Conservation (phyloP, 179 eudicot genomes). For the Dionaea muscipula region DNA sequence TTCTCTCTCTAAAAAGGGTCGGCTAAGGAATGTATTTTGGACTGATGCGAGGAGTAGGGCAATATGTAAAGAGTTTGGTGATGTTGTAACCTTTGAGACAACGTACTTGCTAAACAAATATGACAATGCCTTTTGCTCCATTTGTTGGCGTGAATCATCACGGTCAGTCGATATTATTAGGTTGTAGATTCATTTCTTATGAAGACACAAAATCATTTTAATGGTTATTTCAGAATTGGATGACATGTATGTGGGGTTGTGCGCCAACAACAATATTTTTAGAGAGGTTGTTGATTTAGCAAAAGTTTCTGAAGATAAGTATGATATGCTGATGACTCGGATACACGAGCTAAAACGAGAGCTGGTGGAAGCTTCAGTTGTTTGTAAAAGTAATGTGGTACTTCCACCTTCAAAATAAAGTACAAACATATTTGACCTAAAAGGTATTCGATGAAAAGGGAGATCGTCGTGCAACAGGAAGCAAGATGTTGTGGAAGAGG, state of each 20-base stretch:
- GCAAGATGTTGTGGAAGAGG: too few relatives aligned
- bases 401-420: too few relatives aligned
- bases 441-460: too few relatives aligned
- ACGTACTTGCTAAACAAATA: slow-evolving; percentile 5
- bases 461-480: too few relatives aligned
- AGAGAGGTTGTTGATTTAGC: too few relatives aligned
- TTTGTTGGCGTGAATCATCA: slow-evolving; percentile 14
- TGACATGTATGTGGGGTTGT: slow-evolving; percentile 4
- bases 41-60: slow-evolving; percentile 8
- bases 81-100: slow-evolving; percentile 9
- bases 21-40: slow-evolving; percentile 6
- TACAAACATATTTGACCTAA: too few relatives aligned
- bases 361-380: too few relatives aligned
- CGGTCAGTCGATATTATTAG: slow-evolving; percentile 8
- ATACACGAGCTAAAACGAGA: too few relatives aligned
- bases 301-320: too few relatives aligned
- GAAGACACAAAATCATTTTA: slow-evolving; percentile 5
- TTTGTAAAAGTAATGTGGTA: too few relatives aligned
- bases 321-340: too few relatives aligned
- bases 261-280: not conserved
- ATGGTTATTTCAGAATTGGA: slow-evolving; percentile 13
- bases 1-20: not conserved
- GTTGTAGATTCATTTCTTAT: slow-evolving; percentile 10
- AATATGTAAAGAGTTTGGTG: slow-evolving; percentile 6
- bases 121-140: slow-evolving; percentile 7